These are phyloP conservation scores for Schizophyllum amplum DNA, from an alignment of 1,284 basidiomycete species.

Conservation along the genomic window DNA sequence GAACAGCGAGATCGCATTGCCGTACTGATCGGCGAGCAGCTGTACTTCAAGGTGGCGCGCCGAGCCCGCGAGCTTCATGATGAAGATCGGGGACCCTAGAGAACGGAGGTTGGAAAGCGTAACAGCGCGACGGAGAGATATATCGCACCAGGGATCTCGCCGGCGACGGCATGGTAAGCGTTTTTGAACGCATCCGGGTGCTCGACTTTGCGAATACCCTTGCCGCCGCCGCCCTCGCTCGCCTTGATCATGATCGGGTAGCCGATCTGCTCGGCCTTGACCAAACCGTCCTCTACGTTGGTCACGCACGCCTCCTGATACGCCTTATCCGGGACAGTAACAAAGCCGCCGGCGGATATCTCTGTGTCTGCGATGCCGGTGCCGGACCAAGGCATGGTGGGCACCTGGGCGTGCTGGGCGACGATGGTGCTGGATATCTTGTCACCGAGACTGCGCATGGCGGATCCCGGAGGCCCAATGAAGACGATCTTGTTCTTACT, in stretches of 20 bases:
- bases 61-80: slow-evolving; percentile 98
- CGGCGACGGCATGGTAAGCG: slow-evolving; percentile 87
- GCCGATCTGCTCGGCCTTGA: slow-evolving; percentile 82
- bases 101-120: slow-evolving; percentile 1
- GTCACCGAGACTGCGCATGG: slow-evolving; percentile 98
- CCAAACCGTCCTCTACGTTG: slow-evolving; percentile 83
- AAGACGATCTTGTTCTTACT: slow-evolving; percentile 97
- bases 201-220: slow-evolving; percentile 95
- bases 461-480: slow-evolving; percentile 97
- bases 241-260: slow-evolving; percentile 99
- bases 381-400: slow-evolving; percentile 99
- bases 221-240: slow-evolving; percentile 97
- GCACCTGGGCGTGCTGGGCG: slow-evolving; percentile 95
- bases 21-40: slow-evolving; percentile 98
- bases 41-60: slow-evolving; percentile 98
- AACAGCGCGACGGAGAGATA: slow-evolving; percentile 6
- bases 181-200: slow-evolving; percentile 85
- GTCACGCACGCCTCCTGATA: slow-evolving; percentile 90
- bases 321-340: slow-evolving; percentile 89
- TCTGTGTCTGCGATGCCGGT: slow-evolving; percentile 88
- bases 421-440: slow-evolving; percentile 99
- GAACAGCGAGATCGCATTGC: slow-evolving; percentile 98
- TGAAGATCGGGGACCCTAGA: slow-evolving; percentile 95
- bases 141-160: slow-evolving; percentile 87
- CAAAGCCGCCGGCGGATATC: slow-evolving; percentile 84